These are phyloP conservation scores for Ogataea methanolica DNA, from an alignment of 805 yeast species.

Conservation along the genomic window DNA sequence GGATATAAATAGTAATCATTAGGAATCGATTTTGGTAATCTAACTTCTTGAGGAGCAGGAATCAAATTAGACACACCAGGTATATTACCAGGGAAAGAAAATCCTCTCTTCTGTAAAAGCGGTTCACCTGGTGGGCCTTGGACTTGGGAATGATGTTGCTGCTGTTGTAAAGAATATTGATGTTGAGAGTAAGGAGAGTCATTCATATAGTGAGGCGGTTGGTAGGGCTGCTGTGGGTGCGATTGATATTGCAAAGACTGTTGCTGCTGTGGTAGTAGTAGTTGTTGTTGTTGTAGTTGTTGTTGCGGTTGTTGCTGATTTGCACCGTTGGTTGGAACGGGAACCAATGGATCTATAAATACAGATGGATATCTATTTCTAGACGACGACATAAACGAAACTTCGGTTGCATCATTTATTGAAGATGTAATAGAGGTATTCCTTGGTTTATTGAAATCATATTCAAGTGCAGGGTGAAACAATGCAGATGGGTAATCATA, in stretches of 20 bases:
- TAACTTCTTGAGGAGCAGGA: neutral
- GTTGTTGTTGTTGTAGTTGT: neutral
- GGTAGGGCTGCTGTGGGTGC: neutral
- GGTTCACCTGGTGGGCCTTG: neutral
- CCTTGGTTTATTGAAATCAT: conserved; percentile 11
- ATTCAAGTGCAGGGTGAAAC: conserved; percentile 5
- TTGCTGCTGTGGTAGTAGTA: neutral
- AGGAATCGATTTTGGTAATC: neutral
- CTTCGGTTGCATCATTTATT: conserved; percentile 21
- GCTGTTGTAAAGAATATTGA: neutral
- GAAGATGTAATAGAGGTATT: conserved; percentile 12
- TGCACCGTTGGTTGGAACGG: conserved; percentile 20
- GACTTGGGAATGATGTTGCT: neutral
- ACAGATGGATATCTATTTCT: conserved; percentile 45
- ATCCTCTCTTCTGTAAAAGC: conserved; percentile 1
- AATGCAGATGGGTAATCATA: conserved; percentile 6
- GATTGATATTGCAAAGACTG: neutral
- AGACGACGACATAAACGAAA: conserved; percentile 23
- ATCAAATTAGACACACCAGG: too few species aligned
- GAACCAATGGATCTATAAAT: conserved; percentile 46
- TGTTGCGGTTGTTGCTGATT: neutral
- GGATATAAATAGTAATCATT: too few species aligned
- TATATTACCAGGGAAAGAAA: too few species aligned
- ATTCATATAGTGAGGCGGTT: neutral
- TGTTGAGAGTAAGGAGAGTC: neutral